A percentile compares a stretch with the other conserved stretches of the same genome.
These are phyloP conservation scores for Lagenaria siceraria DNA, from an alignment of 306 rosid genomes.

Conservation along the genomic window DNA sequence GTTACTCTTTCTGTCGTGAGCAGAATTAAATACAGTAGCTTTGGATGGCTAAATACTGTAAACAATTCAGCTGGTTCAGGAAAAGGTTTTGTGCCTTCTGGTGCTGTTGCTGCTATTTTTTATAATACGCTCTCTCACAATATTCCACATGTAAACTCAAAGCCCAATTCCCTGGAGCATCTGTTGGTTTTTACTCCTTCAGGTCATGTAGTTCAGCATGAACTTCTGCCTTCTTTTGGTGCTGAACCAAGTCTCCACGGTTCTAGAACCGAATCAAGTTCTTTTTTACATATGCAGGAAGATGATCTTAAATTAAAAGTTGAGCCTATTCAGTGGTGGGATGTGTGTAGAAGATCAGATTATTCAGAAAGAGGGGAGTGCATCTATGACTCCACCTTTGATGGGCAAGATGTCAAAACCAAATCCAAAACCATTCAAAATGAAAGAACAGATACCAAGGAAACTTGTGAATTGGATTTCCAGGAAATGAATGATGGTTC, in stretches of 20 bases:
- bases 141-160: conserved; percentile 31
- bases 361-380: conserved; percentile 72
- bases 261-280: conserved; percentile 33
- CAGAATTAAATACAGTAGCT: conserved; percentile 83
- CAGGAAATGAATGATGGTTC: conserved; percentile 20
- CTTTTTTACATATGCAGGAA: conserved; percentile 44
- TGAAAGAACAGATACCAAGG: conserved; percentile 25
- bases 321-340: conserved; percentile 96
- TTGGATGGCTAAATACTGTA: conserved; percentile 82
- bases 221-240: conserved; percentile 62
- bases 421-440: conserved; percentile 24
- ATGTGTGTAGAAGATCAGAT: conserved; percentile 76
- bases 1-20: conserved; percentile 69
- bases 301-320: conserved; percentile 79
- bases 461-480: conserved; percentile 23
- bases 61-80: conserved; percentile 51
- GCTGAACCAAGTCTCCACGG: conserved; percentile 35
- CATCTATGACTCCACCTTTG: conserved; percentile 20
- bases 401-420: conserved; percentile 30
- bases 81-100: conserved; percentile 83
- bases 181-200: conserved; percentile 77
- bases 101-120: conserved; percentile 81
- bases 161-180: conserved; percentile 56
- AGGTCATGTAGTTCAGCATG: conserved; percentile 86
- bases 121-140: conserved; percentile 55